Percentiles rank a stretch among this genome's conserved stretches.
Conservation (phyloP, 805 yeast genomes). For the Metschnikowia sp. region DNA sequence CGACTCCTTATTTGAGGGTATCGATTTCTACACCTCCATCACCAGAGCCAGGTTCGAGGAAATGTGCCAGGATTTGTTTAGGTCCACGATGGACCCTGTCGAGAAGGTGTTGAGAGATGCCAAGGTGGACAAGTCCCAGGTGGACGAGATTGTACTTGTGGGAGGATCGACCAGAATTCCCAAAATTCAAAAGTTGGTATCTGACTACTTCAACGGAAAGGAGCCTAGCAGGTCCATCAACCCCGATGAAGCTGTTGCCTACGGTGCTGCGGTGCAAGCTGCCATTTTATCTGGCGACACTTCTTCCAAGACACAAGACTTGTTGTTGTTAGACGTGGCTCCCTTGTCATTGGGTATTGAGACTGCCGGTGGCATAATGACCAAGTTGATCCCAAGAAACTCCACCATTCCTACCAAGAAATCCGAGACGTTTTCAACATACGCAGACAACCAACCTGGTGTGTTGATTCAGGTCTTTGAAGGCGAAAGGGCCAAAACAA, state of each 20-base stretch:
- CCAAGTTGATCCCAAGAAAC: conserved; percentile 90
- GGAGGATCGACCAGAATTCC: conserved; percentile 99
- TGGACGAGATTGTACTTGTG: conserved; percentile 89
- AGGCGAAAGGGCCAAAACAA: conserved; percentile 94
- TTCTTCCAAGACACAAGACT: conserved; percentile 93
- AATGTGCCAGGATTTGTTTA: conserved; percentile 88
- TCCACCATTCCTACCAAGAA: conserved; percentile 94
- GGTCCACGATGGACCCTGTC: conserved; percentile 91
- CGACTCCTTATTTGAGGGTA: conserved; percentile 91
- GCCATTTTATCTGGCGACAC: conserved; percentile 96
- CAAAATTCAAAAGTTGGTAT: conserved; percentile 90
- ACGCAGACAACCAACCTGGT: conserved; percentile 94
- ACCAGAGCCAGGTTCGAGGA: conserved; percentile 98
- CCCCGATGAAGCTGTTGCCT: conserved; percentile 99
- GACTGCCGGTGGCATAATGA: conserved; percentile 97
- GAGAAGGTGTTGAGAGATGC: conserved; percentile 92
- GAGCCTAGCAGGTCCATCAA: conserved; percentile 95
- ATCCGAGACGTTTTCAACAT: conserved; percentile 93
- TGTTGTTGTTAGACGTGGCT: conserved; percentile 85
- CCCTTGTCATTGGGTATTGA: conserved; percentile 95
- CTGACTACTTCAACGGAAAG: conserved; percentile 96
- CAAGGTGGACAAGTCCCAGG: conserved; percentile 83
- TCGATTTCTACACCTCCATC: conserved; percentile 92
- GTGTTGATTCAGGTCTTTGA: conserved; percentile 91
- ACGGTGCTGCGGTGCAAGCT: conserved; percentile 99